phyloP scores from a whole-genome alignment of 192 early-diverging fungal species.

The Gamsiella multidivaricata region DNA sequence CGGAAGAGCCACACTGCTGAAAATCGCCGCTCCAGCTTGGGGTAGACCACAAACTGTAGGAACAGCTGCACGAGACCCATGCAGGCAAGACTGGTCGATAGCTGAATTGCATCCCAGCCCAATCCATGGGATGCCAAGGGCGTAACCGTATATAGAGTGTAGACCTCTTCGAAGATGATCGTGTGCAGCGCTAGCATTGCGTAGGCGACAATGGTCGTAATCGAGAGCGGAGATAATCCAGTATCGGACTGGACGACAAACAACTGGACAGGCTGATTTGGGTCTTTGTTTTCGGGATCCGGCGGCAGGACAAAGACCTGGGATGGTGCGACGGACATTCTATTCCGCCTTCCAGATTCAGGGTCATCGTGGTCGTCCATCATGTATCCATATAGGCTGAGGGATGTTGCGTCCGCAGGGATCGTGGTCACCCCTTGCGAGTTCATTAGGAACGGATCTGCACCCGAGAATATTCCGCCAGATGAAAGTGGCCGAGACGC shows the following conservation, averaged over 20 bases:
- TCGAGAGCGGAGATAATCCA: constrained; percentile 33
- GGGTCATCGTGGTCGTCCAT: not conserved
- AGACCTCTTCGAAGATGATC: constrained; percentile 66
- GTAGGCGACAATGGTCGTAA: constrained; percentile 34
- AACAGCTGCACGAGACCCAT: constrained; percentile 57
- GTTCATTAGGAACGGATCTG: not conserved
- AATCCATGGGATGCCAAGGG: constrained; percentile 56
- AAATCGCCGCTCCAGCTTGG: constrained; percentile 39
- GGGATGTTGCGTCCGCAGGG: constrained; percentile 18
- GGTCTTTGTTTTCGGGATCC: constrained; percentile 34
- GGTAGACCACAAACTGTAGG: constrained; percentile 60
- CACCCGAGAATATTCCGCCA: constrained; percentile 1
- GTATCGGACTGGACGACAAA: constrained; percentile 22
- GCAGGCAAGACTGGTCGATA: constrained; percentile 56
- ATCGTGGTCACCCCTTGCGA: not conserved
- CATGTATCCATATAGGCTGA: constrained; percentile 23
- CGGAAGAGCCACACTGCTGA: constrained; percentile 50
- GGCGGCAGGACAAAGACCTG: constrained; percentile 38
- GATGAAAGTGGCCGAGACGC: constrained; percentile 17
- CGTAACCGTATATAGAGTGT: constrained; percentile 55
- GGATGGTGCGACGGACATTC: constrained; percentile 31
- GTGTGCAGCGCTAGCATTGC: constrained; percentile 58
- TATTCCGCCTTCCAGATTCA: constrained; percentile 14
- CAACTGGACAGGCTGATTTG: constrained; percentile 21
- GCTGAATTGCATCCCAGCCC: constrained; percentile 52